Evolutionary conservation across 495 filamentous ascomycete genomes (phyloP), one percentile per base, ranked within the genome.

Genomic region (Hypoxylon fuscum): DNA sequence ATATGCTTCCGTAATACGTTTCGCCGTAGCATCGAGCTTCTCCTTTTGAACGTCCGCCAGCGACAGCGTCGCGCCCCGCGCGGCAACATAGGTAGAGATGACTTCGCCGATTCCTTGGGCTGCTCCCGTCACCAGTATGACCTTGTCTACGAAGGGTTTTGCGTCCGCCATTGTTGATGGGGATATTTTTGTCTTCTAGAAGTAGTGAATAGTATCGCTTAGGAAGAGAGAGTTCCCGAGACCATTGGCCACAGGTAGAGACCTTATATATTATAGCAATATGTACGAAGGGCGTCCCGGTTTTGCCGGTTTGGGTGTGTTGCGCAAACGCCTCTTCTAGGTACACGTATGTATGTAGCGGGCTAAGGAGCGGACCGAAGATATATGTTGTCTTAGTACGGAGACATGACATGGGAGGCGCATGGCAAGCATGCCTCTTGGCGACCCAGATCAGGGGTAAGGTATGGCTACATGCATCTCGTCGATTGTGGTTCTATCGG

Each of bases 61-160:
- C 0, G 81, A 79, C 12, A 85, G 62, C 3, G 35, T 60, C 3
- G 81, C 81, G 46, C 82, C 82, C 11, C 71, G 71, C n/a, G 64
- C 56, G 52, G 77, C 71, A 18, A 83, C 72, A 21, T 78, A 76
- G 15, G 69, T 64, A 14, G 80, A 76, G 20, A 80, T 78, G 2
- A 76, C 77, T n/a, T 78, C 72, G 20, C 81, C 83, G 48, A 84
- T 79, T 3, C 83, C 83, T 8, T 71, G 72, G 6, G 80, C 73
- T 5, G 75, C 79, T 43, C 82, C 82, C 27, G 82, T 85, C 20
- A 85, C 54, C 42, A 76, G 75, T 62, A 82, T 77, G 51, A 82
- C 75, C 72, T 79, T 85, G 59, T 52, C 37, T 12, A 42, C 47
- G 1, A 57, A 29, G 34, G 63, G 57, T 14, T 61, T 52, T 7